These are phyloP conservation scores for Aureobasidium sp. DNA, from an alignment of 2,329 filamentous ascomycete species.

Conservation along the genomic window DNA sequence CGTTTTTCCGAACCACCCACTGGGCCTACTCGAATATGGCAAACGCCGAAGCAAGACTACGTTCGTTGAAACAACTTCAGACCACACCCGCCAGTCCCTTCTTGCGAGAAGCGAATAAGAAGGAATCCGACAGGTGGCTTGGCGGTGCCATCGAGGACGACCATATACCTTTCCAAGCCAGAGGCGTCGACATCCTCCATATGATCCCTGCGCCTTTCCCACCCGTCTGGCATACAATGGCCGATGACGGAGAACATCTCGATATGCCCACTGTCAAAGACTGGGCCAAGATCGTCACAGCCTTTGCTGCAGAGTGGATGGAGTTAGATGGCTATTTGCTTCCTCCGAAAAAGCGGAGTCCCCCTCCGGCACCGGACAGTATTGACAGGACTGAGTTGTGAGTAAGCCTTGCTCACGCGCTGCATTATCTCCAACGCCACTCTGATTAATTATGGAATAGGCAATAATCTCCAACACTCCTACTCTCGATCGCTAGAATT, in stretches of 20 bases:
- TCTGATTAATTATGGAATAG: constrained; percentile 6
- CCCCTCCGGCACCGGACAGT: not conserved
- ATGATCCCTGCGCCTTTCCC: constrained; percentile 83
- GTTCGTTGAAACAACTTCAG: constrained; percentile 59
- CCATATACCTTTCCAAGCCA: constrained; percentile 80
- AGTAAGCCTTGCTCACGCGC: constrained; percentile 14
- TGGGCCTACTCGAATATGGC: constrained; percentile 85
- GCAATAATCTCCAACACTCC: not conserved
- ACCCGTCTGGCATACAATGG: constrained; percentile 73
- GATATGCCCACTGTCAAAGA: constrained; percentile 75
- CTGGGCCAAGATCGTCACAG: constrained; percentile 78
- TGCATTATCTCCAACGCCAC: not conserved
- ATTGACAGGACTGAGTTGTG: constrained; percentile 17
- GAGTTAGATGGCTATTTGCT: constrained; percentile 59
- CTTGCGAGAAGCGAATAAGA: constrained; percentile 57
- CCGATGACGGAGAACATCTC: constrained; percentile 78
- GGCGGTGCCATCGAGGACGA: constrained; percentile 62
- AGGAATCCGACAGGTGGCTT: constrained; percentile 40
- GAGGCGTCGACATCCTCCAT: constrained; percentile 84
- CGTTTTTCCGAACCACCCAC: constrained; percentile 83
- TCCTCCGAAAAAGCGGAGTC: constrained; percentile 6
- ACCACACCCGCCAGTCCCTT: constrained; percentile 57
- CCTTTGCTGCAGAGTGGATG: constrained; percentile 88
- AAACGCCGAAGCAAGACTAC: constrained; percentile 64
- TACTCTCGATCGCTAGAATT: not conserved